Evolutionary conservation across 441 rosid genomes (phyloP).

Genomic region (Euphorbia corollata): DNA sequence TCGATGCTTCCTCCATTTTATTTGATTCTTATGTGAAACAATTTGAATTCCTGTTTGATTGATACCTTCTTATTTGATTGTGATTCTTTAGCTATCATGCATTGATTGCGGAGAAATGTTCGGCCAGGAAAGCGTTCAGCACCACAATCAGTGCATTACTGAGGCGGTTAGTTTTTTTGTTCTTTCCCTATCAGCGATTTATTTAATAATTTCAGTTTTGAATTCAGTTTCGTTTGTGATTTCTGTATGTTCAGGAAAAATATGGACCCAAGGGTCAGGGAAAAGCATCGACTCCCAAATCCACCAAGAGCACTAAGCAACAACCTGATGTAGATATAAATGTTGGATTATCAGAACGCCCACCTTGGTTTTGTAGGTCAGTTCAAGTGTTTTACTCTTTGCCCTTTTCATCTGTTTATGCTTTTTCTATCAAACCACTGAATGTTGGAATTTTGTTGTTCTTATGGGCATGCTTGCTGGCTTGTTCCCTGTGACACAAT

Average conservation of each 20-base stretch:
- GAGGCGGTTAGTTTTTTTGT: constrained; percentile 57
- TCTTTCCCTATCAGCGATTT: neutral
- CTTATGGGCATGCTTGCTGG: neutral
- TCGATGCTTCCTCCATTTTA: constrained; percentile 13
- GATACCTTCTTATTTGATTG: constrained; percentile 6
- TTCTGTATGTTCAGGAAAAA: constrained; percentile 51
- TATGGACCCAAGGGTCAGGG: constrained; percentile 86
- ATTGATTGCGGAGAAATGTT: constrained; percentile 86
- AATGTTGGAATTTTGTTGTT: neutral
- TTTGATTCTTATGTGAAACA: neutral
- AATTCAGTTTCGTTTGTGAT: neutral
- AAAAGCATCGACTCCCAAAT: constrained; percentile 44
- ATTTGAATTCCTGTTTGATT: neutral
- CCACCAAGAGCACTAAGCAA: constrained; percentile 45
- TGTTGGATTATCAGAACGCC: constrained; percentile 69
- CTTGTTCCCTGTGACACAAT: neutral
- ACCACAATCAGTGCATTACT: constrained; percentile 77
- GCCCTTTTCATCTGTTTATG: neutral
- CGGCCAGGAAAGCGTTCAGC: constrained; percentile 66
- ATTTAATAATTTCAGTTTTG: neutral
- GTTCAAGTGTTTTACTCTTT: neutral
- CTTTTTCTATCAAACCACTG: neutral
- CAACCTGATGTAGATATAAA: constrained; percentile 57
- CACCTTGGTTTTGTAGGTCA: constrained; percentile 97
- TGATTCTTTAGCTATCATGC: constrained; percentile 59